Evolutionary conservation across 2,329 filamentous ascomycete genomes (phyloP), one percentile per base, ranked within the genome.

Genomic region (Grosmannia clavigera): DNA sequence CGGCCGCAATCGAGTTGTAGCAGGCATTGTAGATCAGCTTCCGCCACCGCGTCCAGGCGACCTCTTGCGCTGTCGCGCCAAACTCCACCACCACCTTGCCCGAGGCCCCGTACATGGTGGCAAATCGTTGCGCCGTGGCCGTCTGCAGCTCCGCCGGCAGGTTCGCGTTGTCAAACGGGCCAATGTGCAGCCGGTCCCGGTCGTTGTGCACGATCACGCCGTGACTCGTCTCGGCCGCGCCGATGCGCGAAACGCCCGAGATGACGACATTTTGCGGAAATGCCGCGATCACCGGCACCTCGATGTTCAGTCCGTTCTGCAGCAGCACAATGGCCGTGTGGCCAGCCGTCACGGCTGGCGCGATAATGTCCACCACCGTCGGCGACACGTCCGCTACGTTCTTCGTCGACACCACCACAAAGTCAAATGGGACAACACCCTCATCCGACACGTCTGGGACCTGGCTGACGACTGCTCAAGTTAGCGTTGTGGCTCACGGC

Each of bases 11-110:
- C 27, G 48, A 25, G 51, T 63, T 63, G 58, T 59, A 63, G 55
- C 58, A 43, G 12, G 62, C 57, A 40, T 63, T 61, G 57, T 63
- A 63, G 14, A 63, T 25, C 31, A 63, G 60, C 54, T 62, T 63
- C 27, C 60, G 58, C 60, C 62, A 63, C 29, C 62, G 62, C 12
- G 25, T 31, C 38, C 57, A 62, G 14, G 35, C 53, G 6, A 61
- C 58, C 31, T 62, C 54, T 12, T 43, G 22, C 16, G 56, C 29
- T 11, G 56, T 58, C n/a, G 12, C 14, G 2, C 57, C 84, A 64
- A 85, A 92, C 63, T 83, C 81, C 0, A 83, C 87, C 0, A 86
- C 88, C 16, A 87, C 88, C 68, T 88, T 88, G 0, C 90, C 90
- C 40, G 76, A 86, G 0, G 88, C 88, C 1, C 87, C 90, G 69